Conservation (phyloP, 1,284 basidiomycete genomes). For the Waitea zeae region DNA sequence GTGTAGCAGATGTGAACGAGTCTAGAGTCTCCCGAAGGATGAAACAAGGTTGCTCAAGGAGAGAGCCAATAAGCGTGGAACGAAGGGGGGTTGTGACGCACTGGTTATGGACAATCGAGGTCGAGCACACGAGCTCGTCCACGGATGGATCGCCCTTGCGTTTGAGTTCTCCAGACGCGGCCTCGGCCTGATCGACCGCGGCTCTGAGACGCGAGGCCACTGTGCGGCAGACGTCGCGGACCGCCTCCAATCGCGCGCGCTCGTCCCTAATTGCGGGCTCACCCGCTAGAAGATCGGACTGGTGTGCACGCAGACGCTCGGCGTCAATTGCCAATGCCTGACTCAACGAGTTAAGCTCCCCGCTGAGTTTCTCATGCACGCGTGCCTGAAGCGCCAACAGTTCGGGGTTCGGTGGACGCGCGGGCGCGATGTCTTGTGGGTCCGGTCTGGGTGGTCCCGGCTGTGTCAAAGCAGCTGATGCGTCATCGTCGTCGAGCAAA, state of each 20-base stretch:
- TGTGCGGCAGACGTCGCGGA: constrained; percentile 78
- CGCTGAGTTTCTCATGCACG: constrained; percentile 59
- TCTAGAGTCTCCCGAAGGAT: constrained; percentile 2
- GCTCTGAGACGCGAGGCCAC: constrained; percentile 53
- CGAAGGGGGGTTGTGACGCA: constrained; percentile 20
- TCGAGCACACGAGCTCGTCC: constrained; percentile 88
- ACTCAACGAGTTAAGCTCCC: constrained; percentile 51
- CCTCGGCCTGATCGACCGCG: constrained; percentile 47
- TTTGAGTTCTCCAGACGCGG: constrained; percentile 51
- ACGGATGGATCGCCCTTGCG: constrained; percentile 69
- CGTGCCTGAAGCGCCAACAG: constrained; percentile 71
- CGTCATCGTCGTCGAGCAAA: constrained; percentile 4
- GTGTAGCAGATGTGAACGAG: constrained; percentile 1
- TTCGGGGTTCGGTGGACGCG: constrained; percentile 80
- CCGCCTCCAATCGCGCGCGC: constrained; percentile 87
- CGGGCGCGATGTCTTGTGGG: constrained; percentile 44
- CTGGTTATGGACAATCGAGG: constrained; percentile 95
- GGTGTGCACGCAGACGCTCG: constrained; percentile 63
- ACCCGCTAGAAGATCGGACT: constrained; percentile 73
- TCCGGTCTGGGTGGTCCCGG: constrained; percentile 1
- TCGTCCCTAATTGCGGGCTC: constrained; percentile 91
- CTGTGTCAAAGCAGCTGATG: background rate
- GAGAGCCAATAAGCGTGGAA: background rate
- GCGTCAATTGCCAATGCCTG: constrained; percentile 52
- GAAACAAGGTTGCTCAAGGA: background rate